Conservation (phyloP, 805 yeast genomes). For the Pichia membranifaciens region DNA sequence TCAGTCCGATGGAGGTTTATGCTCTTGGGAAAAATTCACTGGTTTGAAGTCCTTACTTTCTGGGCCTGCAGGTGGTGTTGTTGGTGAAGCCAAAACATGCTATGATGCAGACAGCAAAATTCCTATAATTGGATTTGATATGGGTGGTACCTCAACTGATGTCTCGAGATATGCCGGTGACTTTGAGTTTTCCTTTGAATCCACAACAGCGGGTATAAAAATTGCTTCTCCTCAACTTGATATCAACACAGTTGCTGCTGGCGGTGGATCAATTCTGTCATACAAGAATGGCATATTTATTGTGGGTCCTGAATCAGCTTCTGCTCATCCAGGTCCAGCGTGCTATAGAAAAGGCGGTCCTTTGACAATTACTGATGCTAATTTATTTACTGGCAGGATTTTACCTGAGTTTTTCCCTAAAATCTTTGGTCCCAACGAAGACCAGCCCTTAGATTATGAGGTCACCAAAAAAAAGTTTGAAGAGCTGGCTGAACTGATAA, state of each 20-base stretch:
- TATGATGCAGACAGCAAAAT: slow-evolving; percentile 45
- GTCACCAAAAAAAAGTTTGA: slow-evolving; percentile 45
- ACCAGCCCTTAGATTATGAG: slow-evolving; percentile 59
- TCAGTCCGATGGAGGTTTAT: slow-evolving; percentile 96
- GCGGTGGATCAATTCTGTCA: slow-evolving; percentile 67
- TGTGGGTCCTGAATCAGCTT: slow-evolving; percentile 87
- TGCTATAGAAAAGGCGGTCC: slow-evolving; percentile 84
- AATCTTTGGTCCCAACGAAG: slow-evolving; percentile 76
- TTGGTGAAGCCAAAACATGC: slow-evolving; percentile 84
- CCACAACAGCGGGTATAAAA: slow-evolving; percentile 76
- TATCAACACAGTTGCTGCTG: slow-evolving; percentile 79
- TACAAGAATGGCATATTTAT: slow-evolving; percentile 68
- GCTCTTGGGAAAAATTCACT: slow-evolving; percentile 75
- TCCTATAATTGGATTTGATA: slow-evolving; percentile 77
- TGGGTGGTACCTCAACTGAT: slow-evolving; percentile 92
- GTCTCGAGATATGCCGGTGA: slow-evolving; percentile 70
- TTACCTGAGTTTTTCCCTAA: slow-evolving; percentile 72
- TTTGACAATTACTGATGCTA: slow-evolving; percentile 80
- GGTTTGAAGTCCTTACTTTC: slow-evolving; percentile 86
- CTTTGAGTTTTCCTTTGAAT: slow-evolving; percentile 75
- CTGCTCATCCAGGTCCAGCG: slow-evolving; percentile 88
- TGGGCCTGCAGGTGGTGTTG: slow-evolving; percentile 98
- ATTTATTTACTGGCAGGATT: slow-evolving; percentile 63
- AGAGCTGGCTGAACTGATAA: slow-evolving; percentile 51
- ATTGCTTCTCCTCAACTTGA: slow-evolving; percentile 82